Evolutionary conservation across 192 early-diverging fungal species (phyloP), one percentile per base, ranked within the genome.

Genomic region (Umbelopsis sp.): DNA sequence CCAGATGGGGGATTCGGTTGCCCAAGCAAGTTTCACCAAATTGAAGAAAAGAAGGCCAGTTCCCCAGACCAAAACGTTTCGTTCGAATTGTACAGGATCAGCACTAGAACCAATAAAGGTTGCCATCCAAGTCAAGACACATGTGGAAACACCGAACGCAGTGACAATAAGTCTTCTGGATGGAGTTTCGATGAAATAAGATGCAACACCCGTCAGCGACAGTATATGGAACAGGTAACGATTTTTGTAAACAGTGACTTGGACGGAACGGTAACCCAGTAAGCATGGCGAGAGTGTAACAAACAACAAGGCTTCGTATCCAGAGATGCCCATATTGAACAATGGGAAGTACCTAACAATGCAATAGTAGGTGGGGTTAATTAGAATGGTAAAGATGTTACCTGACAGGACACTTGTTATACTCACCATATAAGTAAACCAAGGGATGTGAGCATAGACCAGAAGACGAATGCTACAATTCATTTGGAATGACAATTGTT

Each of bases 311-410:
- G 84, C 88, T 73, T 94, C 92, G 70, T 87, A 92, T 53, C 92
- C 92, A 16, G 91, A 92, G 69, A 94, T 85, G 8, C 92, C 92
- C 92, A 94, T 94, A 75, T 92, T 85, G 91, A 91, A 94, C 34
- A 94, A 79, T 16, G 92, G 92, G 72, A 94, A 94, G 74, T 94
- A 94, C 92, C 92, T 90, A 67, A 87, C 32, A 65, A n/a, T 21
- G 6, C 3, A n/a, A 49, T 1, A 49, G n/a, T 12, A 4, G 20
- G 8, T 21, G 20, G n/a, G 7, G 5, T 5, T 16, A 49, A 21
- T 8, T 16, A 3, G 6, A 0, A 1, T 21, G 10, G 47, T 5
- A 49, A 17, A 16, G n/a, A 4, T 6, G n/a, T 16, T 49, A 49
- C 16, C 47, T 49, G 17, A n/a, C 4, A 17, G 4, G 38, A 1